Evolutionary conservation across 2,329 filamentous ascomycete species (phyloP).

Genomic region (Ambrosiella xylebori): DNA sequence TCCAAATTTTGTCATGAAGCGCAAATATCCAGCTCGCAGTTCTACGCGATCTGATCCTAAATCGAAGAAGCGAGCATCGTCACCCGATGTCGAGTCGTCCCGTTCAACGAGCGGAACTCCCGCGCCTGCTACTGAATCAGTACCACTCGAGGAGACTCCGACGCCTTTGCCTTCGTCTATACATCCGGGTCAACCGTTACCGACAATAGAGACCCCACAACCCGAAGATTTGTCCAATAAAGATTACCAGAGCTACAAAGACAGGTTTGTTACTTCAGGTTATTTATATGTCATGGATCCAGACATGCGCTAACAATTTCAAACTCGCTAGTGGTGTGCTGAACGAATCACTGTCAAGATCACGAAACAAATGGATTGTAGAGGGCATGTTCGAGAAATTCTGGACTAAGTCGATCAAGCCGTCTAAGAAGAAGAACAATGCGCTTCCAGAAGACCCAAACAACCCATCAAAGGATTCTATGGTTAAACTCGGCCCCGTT

Average conservation of each 20-base stretch:
- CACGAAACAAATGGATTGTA: slow-evolving; percentile 54
- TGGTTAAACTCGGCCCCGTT: slow-evolving; percentile 56
- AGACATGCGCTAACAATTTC: not conserved
- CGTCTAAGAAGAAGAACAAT: slow-evolving; percentile 45
- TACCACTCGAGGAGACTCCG: slow-evolving; percentile 22
- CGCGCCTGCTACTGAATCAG: slow-evolving; percentile 27
- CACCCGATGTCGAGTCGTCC: slow-evolving; percentile 29
- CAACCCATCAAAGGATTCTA: slow-evolving; percentile 52
- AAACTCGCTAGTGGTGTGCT: slow-evolving; percentile 45
- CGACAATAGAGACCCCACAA: slow-evolving; percentile 52
- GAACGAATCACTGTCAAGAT: slow-evolving; percentile 54
- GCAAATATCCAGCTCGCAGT: slow-evolving; percentile 45
- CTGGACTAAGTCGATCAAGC: slow-evolving; percentile 60
- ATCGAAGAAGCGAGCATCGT: slow-evolving; percentile 41
- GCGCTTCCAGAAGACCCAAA: slow-evolving; percentile 41
- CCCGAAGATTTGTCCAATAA: slow-evolving; percentile 40
- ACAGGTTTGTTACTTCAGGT: slow-evolving; percentile 34
- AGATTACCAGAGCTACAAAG: slow-evolving; percentile 57
- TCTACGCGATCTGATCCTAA: slow-evolving; percentile 42
- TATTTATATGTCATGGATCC: slow-evolving; percentile 5
- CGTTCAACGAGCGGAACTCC: slow-evolving; percentile 22
- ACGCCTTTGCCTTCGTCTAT: slow-evolving; percentile 43
- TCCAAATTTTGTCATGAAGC: slow-evolving; percentile 33
- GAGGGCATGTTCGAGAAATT: slow-evolving; percentile 61
- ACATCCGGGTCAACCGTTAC: slow-evolving; percentile 48